Base-by-base conservation (phyloP, 2,329 filamentous ascomycete species). In the Stachybotrys chlorohalonatus region DNA sequence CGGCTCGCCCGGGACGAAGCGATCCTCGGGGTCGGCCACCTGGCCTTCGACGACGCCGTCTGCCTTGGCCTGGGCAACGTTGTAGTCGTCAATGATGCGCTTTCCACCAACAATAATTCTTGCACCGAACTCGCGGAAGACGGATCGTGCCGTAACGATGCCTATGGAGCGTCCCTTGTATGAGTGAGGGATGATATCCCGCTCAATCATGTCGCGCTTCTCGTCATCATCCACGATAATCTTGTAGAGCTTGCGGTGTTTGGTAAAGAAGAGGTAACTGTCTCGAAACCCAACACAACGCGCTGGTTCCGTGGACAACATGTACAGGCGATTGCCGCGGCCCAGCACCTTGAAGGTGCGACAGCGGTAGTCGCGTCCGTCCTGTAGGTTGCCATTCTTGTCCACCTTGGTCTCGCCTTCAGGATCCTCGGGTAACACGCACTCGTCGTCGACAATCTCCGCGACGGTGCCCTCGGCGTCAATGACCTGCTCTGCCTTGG, bases 101-200 rank as follows among this genome's bases (percentile, higher is more conserved):
- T 86, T 88, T 53, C 94, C 94, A 17, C 91, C 94, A 24, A 99
- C 91, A 54, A 99, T 82, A 64, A 99, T 99, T 59, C 90, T 84
- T 7, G 94, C 89, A 55, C 94, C 94, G 62, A 99, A 99, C 70
- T 99, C 94, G 55, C 94, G 84, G 70, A 97, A 99, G 15, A 99
- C 94, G 1, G 94, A 97, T 49, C 94, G 86, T 51, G 94, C 94
- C 15, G 94, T 96, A 50, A 96, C 92, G 31, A 99, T 91, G 68
- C 94, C 94, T 68, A 99, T 99, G 6, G 93, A 90, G 53, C 94
- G 89, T 57, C 94, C 94, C 72, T 97, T 99, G 83, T 99, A 99
- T 31, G 91, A 96, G 75, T 96, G 94, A 1, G 94, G 94, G 59
- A 99, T 96, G 66, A 99, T 87, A 6, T 95, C 89, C 57, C 94